These are phyloP conservation scores for Dalbergia oliveri DNA, from an alignment of 306 rosid genomes.

Conservation along the genomic window DNA sequence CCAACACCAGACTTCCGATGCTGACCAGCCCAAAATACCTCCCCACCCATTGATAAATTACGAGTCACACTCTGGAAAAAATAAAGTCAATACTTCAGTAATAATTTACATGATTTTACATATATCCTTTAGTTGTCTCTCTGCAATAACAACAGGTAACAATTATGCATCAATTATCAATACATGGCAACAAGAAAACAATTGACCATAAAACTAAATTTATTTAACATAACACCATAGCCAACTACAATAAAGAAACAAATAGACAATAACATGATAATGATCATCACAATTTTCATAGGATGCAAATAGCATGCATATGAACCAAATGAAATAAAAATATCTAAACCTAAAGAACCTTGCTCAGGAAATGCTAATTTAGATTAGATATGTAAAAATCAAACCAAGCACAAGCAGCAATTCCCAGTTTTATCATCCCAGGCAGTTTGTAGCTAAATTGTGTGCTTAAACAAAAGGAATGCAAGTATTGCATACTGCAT, in stretches of 20 bases:
- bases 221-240: not conserved
- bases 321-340: conserved; percentile 5
- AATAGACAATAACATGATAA: not conserved
- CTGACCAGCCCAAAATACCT: conserved; percentile 99
- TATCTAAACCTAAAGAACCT: conserved; percentile 17
- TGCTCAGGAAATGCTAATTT: not conserved
- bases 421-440: not conserved
- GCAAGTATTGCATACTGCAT: conserved; percentile 22
- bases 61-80: conserved; percentile 77
- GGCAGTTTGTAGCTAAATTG: not conserved
- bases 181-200: not conserved
- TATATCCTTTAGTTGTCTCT: conserved; percentile 5
- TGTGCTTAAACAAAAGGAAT: conserved; percentile 7
- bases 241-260: not conserved
- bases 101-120: conserved; percentile 16
- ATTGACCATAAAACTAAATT: not conserved
- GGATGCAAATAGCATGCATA: not conserved
- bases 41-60: conserved; percentile 90
- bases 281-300: not conserved
- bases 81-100: conserved; percentile 24
- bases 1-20: conserved; percentile 97
- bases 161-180: not conserved
- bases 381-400: not conserved
- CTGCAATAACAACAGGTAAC: not conserved
- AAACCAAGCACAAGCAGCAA: not conserved